Percentiles rank a stretch among this genome's conserved stretches.
Evolutionary conservation across 371 early-diverging fungal species (phyloP).

Genomic region (Scutellospora calospora): DNA sequence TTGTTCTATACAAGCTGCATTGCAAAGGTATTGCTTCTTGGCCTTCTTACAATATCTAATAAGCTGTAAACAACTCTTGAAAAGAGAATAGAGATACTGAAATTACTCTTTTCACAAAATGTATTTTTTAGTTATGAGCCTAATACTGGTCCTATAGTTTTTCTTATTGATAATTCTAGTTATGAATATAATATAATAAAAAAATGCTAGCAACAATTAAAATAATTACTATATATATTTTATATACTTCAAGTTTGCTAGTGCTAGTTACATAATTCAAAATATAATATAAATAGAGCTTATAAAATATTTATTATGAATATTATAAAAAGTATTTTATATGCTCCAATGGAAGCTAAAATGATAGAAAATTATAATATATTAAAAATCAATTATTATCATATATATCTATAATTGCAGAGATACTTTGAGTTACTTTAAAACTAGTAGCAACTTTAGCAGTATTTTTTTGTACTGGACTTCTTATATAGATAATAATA

Average conservation of each 20-base stretch:
- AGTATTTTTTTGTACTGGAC: background rate
- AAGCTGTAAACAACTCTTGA: background rate
- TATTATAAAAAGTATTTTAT: constrained; percentile 14
- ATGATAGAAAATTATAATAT: background rate
- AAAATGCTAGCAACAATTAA: background rate
- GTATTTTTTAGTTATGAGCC: background rate
- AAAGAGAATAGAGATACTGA: constrained; percentile 17
- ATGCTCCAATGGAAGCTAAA: background rate
- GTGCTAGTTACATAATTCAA: background rate
- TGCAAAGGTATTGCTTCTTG: background rate
- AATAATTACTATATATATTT: no score
- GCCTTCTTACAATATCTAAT: constrained; percentile 16
- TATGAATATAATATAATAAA: background rate
- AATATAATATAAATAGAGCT: constrained; percentile 2
- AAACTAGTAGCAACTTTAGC: background rate
- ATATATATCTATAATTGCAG: background rate
- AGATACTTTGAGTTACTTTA: background rate
- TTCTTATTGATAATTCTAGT: constrained; percentile 17
- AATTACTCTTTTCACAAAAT: background rate
- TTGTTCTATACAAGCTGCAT: constrained; percentile 21
- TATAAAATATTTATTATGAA: background rate
- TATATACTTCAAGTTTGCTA: constrained; percentile 3
- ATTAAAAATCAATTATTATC: background rate
- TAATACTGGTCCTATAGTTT: background rate
- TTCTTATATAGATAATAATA: background rate